Conservation (phyloP, 176 grass and related monocot genomes). For the Rhynchospora breviuscula region DNA sequence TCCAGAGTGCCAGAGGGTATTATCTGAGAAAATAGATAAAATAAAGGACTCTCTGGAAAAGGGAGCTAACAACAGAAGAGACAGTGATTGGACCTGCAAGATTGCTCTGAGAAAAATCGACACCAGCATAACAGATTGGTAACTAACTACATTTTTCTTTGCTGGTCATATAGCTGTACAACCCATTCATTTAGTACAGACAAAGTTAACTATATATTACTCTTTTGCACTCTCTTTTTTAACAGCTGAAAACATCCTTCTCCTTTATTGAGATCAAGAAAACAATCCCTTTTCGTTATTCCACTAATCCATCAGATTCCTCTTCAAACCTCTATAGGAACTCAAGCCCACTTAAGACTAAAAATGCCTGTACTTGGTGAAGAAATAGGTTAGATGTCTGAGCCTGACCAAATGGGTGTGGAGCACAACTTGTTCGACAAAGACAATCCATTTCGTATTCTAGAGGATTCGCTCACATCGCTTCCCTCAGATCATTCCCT, state of each 20-base stretch:
- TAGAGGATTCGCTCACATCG: too few species aligned
- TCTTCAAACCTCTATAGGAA: not conserved
- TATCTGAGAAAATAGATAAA: too few species aligned
- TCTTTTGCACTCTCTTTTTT: not conserved
- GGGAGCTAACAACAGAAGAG: too few species aligned
- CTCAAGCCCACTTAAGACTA: not conserved
- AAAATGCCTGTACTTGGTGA: not conserved
- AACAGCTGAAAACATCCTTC: not conserved
- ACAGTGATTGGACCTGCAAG: too few species aligned
- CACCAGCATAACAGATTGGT: too few species aligned
- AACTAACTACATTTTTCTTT: not conserved
- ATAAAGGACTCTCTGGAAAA: too few species aligned
- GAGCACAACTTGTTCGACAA: too few species aligned
- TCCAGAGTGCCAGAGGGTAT: too few species aligned
- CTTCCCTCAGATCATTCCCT: too few species aligned
- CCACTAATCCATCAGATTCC: not conserved
- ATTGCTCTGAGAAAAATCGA: too few species aligned
- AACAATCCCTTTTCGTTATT: not conserved
- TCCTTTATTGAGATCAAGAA: not conserved
- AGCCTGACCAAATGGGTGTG: not conserved
- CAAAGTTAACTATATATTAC: too few species aligned
- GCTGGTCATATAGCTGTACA: not conserved
- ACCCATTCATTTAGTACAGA: not conserved
- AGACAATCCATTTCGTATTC: too few species aligned
- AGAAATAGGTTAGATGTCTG: not conserved